These are phyloP conservation scores for Kazachstania sp. DNA, from an alignment of 1,139 yeast genomes.

Conservation along the genomic window DNA sequence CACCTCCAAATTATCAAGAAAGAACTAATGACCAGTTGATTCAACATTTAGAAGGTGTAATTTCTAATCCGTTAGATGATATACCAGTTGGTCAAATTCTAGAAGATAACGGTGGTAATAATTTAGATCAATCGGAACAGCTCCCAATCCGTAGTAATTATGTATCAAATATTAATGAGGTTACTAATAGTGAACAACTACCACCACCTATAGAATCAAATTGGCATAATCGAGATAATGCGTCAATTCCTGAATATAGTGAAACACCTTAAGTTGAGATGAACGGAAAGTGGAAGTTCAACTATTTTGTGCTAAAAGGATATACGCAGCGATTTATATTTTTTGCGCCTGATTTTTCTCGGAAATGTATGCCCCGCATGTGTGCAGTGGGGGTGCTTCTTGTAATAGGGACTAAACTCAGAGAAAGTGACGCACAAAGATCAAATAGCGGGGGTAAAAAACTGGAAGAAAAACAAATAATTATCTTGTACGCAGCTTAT, in stretches of 20 bases:
- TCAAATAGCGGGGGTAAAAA: neutral
- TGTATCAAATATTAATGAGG: neutral
- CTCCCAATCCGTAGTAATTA: neutral
- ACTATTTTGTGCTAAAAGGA: too few relatives aligned
- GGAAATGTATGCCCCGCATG: neutral
- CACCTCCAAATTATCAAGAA: slow-evolving; percentile 21
- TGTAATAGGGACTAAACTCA: neutral
- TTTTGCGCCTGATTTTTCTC: neutral
- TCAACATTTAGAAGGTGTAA: slow-evolving; percentile 1
- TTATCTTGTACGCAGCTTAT: too few relatives aligned
- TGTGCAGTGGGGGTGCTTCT: neutral
- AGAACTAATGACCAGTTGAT: slow-evolving; percentile 12
- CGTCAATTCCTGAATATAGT: slow-evolving; percentile 1
- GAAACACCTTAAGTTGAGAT: neutral
- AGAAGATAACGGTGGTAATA: too few relatives aligned
- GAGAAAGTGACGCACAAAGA: neutral
- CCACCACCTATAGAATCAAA: neutral
- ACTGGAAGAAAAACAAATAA: too few relatives aligned
- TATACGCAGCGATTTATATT: too few relatives aligned
- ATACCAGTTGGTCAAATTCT: too few relatives aligned
- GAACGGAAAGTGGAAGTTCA: neutral
- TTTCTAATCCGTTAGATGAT: neutral
- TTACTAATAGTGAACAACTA: neutral
- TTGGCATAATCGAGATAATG: neutral
- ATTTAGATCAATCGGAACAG: neutral